Base-by-base conservation (phyloP, 257 asterid genomes). In the Phtheirospermum japonicum region DNA sequence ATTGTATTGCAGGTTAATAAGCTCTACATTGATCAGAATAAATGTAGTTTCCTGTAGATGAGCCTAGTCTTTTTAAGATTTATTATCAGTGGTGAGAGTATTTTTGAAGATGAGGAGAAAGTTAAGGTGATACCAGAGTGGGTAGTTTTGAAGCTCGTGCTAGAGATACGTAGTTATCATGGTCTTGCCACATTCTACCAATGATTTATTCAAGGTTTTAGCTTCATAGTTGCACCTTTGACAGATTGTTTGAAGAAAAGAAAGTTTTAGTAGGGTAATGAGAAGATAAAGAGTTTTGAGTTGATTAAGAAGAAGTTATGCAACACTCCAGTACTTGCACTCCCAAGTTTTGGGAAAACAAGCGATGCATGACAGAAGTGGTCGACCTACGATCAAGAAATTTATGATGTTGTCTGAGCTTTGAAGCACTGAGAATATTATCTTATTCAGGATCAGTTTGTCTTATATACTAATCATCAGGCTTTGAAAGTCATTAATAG, bases 181-280 rank as follows among this genome's bases (percentile, higher is more conserved):
- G 2, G 57, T 36, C 43, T 40, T 20, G 65, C 65, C 13, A 19
- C 54, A 3, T 61, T 61, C 30, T 61, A 61, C 4, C 3, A 31
- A 7, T 14, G 31, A 1, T 61, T 61, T 9, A 61, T 45, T 30
- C 30, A 0, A 0, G 45, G 31, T 46, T 43, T 45, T 6, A 45
- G 57, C 10, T 13, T 13, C 5, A 26, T 30, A 4, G 32, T 61
- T 9, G 57, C 57, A 4, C 57, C 57, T 1, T 4, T 19, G 31
- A 50, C 31, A 17, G 31, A 50, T 6, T 19, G 13, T 20, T 17
- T 50, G 8, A 19, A n/a, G 9, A 50, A 50, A 8, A 3, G 57
- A 19, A 50, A 19, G 4, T 17, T 50, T 9, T 12, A 17, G 2
- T 50, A 31, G 57, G 31, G 30, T 5, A 5, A 0, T 8, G 17